Conservation (phyloP, 305 asterid genomes). For the Euphrasia arctica region DNA sequence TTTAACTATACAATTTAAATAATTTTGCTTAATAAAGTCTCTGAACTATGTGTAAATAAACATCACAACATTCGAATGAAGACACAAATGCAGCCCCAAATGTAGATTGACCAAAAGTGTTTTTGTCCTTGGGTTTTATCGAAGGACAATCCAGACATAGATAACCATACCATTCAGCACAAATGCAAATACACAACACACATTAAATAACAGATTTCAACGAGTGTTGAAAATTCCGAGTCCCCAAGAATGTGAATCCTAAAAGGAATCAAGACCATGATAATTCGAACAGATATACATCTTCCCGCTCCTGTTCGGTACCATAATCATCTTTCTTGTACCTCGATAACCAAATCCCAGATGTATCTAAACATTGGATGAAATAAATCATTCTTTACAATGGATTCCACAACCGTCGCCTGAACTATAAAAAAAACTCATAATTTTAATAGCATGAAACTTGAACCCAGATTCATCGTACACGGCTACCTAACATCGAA, state of each 20-base stretch:
- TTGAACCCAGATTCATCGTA: constrained; percentile 20
- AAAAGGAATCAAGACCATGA: background rate
- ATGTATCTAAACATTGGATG: background rate
- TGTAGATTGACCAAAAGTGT: constrained; percentile 9
- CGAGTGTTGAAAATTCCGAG: background rate
- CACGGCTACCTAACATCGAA: background rate
- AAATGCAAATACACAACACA: background rate
- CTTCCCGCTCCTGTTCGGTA: no score
- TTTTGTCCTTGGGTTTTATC: background rate
- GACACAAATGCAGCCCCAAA: background rate
- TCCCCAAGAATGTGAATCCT: background rate
- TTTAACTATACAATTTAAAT: constrained; percentile 5
- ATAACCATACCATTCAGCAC: background rate
- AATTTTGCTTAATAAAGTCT: background rate
- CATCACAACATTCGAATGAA: constrained; percentile 2
- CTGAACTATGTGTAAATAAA: background rate
- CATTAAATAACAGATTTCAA: background rate
- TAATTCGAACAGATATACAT: background rate
- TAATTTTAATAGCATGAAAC: background rate
- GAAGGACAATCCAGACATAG: background rate
- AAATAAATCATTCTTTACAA: background rate
- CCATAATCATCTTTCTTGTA: no score
- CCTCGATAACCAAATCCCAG: no score
- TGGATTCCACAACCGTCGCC: constrained; percentile 20
- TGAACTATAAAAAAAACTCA: constrained; percentile 4